Evolutionary conservation across 176 grass and related monocot species (phyloP).

Genomic region (Oryza meyeriana): DNA sequence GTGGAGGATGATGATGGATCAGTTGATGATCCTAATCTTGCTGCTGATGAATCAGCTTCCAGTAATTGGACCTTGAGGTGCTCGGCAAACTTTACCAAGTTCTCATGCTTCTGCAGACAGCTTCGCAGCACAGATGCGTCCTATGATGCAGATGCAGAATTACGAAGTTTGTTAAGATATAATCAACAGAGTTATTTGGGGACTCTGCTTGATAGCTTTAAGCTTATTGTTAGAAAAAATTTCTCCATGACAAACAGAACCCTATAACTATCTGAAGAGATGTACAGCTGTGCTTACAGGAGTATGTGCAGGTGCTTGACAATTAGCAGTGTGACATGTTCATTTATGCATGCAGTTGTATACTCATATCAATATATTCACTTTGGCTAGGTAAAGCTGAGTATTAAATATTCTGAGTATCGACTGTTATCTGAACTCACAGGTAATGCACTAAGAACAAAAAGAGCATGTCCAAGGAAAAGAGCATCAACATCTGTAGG

Average conservation of each 20-base stretch:
- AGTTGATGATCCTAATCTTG: constrained; percentile 37
- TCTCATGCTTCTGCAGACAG: constrained; percentile 70
- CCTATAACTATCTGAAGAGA: neutral
- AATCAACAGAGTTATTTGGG: neutral
- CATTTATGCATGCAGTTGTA: constrained; percentile 18
- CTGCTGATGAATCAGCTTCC: constrained; percentile 38
- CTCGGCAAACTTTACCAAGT: constrained; percentile 65
- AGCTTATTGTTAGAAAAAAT: neutral
- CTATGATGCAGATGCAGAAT: constrained; percentile 44
- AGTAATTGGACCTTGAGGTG: constrained; percentile 56
- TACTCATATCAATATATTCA: neutral
- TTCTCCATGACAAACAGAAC: neutral
- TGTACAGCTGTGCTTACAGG: neutral
- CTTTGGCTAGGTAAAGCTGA: neutral
- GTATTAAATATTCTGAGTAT: neutral
- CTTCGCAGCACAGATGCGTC: constrained; percentile 67
- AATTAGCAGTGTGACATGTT: neutral
- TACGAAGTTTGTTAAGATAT: constrained; percentile 29
- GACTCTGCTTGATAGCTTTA: neutral
- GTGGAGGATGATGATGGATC: constrained; percentile 46
- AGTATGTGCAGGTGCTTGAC: neutral
- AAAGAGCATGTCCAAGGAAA: constrained; percentile 88
- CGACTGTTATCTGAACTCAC: constrained; percentile 41
- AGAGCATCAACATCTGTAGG: constrained; percentile 93
- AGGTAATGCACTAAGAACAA: constrained; percentile 78